Conservation (phyloP, 2,329 filamentous ascomycete species). For the Exophiala sp. region DNA sequence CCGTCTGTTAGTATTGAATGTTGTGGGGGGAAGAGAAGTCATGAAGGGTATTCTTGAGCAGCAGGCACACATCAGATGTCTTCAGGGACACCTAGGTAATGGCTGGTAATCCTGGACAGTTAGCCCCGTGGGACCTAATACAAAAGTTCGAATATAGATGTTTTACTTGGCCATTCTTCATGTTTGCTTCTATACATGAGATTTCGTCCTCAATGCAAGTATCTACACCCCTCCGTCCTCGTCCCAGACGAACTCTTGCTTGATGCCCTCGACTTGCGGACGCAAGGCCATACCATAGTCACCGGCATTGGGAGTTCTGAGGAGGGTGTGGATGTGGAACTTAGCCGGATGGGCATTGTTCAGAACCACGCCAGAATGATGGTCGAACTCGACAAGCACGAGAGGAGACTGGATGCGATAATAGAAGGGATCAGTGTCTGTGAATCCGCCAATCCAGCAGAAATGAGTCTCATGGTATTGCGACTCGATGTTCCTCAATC, state of each 20-base stretch:
- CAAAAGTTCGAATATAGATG: too few species aligned
- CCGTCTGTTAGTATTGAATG: not conserved
- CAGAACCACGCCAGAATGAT: constrained; percentile 72
- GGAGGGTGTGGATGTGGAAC: constrained; percentile 71
- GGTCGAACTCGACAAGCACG: constrained; percentile 69
- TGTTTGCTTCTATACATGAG: too few species aligned
- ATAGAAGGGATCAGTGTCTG: constrained; percentile 64
- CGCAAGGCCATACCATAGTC: constrained; percentile 63
- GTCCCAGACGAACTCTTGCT: constrained; percentile 36
- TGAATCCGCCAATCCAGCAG: constrained; percentile 68
- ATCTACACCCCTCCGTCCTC: not conserved
- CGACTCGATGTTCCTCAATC: constrained; percentile 49
- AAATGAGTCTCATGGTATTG: constrained; percentile 69
- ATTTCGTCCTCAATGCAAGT: not conserved
- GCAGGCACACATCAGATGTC: too few species aligned
- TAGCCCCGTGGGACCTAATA: too few species aligned
- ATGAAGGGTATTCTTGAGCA: too few species aligned
- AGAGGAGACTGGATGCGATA: constrained; percentile 72
- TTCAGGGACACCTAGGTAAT: too few species aligned
- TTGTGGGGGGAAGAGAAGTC: too few species aligned
- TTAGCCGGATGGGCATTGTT: constrained; percentile 66
- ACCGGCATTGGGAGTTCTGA: constrained; percentile 66
- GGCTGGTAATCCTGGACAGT: too few species aligned
- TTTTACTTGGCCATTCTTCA: too few species aligned
- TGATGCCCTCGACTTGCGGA: constrained; percentile 33